Percentiles rank a stretch among this genome's conserved stretches.
Evolutionary conservation across 345 rosid species (phyloP).

Genomic region (Arabidopsis arenosa): DNA sequence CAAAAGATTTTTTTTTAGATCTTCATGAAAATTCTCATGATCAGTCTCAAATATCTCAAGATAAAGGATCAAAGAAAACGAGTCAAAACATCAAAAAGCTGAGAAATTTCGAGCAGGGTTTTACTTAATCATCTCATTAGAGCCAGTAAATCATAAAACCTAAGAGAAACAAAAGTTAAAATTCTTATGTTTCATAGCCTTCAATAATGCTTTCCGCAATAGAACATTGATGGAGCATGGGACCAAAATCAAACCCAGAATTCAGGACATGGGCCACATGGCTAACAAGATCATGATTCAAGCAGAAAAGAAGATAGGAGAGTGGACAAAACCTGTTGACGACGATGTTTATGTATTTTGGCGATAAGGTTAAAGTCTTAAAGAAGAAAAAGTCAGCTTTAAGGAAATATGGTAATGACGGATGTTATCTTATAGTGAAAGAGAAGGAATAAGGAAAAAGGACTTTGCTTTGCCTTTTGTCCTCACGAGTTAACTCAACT

Average conservation of each 20-base stretch:
- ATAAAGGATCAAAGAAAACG: slow-evolving; percentile 4
- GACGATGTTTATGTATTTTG: not conserved
- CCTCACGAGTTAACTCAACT: not conserved
- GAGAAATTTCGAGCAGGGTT: not conserved
- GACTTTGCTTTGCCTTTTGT: slow-evolving; percentile 31
- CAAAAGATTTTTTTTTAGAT: not conserved
- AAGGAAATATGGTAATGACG: not conserved
- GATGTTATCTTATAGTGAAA: not conserved
- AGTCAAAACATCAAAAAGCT: slow-evolving; percentile 3
- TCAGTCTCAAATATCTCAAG: not conserved
- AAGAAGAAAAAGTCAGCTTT: not conserved
- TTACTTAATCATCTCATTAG: not conserved
- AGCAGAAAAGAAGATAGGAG: slow-evolving; percentile 21
- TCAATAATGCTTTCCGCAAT: not conserved
- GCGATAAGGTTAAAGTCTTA: not conserved
- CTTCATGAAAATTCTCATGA: not conserved
- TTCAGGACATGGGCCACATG: not conserved
- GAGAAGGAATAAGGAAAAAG: not conserved
- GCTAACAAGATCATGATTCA: not conserved
- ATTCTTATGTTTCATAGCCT: not conserved
- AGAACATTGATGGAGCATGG: not conserved
- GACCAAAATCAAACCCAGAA: not conserved
- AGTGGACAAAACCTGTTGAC: slow-evolving; percentile 20
- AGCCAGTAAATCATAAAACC: not conserved
- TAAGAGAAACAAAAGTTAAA: no score